phyloP scores from a whole-genome alignment of 2,329 filamentous ascomycete genomes.

The Ophiostoma quercus region DNA sequence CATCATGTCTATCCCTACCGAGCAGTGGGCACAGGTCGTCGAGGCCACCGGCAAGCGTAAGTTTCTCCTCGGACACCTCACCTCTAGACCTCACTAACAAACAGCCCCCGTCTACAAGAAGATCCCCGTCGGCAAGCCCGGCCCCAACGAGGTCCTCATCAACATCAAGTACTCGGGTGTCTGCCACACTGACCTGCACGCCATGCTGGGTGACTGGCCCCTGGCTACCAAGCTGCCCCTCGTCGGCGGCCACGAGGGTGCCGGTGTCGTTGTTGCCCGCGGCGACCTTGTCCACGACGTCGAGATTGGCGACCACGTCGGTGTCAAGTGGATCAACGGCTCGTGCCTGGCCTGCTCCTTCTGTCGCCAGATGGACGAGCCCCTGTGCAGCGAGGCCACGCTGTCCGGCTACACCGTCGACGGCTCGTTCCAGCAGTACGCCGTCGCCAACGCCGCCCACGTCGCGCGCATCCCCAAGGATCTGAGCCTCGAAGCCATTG shows the following conservation, averaged over 20 bases:
- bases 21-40: constrained; percentile 89
- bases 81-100: constrained; percentile 1
- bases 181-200: constrained; percentile 33
- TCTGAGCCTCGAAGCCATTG: constrained; percentile 65
- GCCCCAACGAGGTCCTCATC: constrained; percentile 31
- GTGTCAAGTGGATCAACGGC: constrained; percentile 91
- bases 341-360: constrained; percentile 78
- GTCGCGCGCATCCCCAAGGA: constrained; percentile 77
- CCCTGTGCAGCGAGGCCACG: constrained; percentile 67
- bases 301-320: constrained; percentile 76
- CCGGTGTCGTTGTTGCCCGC: constrained; percentile 80
- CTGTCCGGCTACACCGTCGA: constrained; percentile 92
- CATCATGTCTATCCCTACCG: constrained; percentile 59
- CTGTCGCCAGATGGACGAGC: constrained; percentile 76
- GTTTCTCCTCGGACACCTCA: constrained; percentile 32
- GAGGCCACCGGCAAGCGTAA: constrained; percentile 70
- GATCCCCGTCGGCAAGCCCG: constrained; percentile 70
- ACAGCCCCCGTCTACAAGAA: constrained; percentile 58
- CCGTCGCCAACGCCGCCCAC: constrained; percentile 78
- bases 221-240: constrained; percentile 33
- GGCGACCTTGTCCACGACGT: constrained; percentile 69
- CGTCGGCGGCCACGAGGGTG: constrained; percentile 62
- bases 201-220: constrained; percentile 30
- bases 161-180: constrained; percentile 35
- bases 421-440: constrained; percentile 90